A percentile compares a stretch with the other conserved stretches of the same genome.
These are phyloP conservation scores for Apiotrichum laibachii DNA, from an alignment of 1,284 basidiomycete species.

Conservation along the genomic window DNA sequence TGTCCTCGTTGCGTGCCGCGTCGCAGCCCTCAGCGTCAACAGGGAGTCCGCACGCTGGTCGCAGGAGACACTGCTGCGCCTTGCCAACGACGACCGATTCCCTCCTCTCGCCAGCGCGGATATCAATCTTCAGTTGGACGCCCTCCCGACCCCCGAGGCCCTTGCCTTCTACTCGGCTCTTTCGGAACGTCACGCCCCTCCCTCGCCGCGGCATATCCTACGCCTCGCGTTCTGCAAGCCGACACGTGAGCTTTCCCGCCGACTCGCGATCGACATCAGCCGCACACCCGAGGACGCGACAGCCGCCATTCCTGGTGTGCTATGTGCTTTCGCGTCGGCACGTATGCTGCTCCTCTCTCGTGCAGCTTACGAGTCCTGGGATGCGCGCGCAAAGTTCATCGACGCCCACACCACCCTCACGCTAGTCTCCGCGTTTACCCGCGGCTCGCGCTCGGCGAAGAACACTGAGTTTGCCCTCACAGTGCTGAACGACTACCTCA, in stretches of 20 bases:
- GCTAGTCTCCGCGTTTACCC: conserved; percentile 14
- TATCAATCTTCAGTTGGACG: conserved; percentile 10
- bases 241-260: neutral
- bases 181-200: conserved; percentile 3
- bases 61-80: conserved; percentile 7
- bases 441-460: conserved; percentile 4
- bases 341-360: conserved; percentile 8
- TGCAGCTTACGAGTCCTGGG: conserved; percentile 6
- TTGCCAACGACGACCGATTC: conserved; percentile 16
- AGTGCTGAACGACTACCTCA: conserved; percentile 13
- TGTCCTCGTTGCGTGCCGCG: conserved; percentile 12
- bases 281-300: neutral
- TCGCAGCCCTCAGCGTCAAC: neutral
- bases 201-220: conserved; percentile 8
- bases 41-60: conserved; percentile 6
- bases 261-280: conserved; percentile 12
- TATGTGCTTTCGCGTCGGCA: conserved; percentile 14
- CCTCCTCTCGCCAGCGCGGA: conserved; percentile 10
- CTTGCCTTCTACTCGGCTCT: conserved; percentile 16
- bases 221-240: conserved; percentile 15
- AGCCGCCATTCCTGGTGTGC: conserved; percentile 12
- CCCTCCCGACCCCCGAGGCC: conserved; percentile 5
- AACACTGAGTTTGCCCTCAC: conserved; percentile 12
- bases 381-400: neutral
- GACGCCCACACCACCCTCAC: conserved; percentile 12